phyloP scores from a whole-genome alignment of 371 early-diverging fungal genomes.

The Nematocida homosporus region DNA sequence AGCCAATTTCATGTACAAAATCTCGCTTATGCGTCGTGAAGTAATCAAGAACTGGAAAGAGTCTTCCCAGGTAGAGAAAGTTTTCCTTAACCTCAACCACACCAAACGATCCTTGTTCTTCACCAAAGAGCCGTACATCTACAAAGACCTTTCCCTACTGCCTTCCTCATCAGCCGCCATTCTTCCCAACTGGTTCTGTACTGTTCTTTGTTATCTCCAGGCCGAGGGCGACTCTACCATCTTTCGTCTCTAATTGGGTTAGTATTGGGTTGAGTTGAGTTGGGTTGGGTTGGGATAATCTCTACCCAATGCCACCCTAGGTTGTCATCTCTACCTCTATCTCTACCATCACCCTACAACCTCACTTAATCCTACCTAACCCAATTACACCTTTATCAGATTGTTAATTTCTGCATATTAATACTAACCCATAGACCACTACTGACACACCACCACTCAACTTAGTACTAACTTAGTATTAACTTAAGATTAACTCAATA shows the following conservation, averaged over 20 bases:
- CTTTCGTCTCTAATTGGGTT: slow-evolving; percentile 5
- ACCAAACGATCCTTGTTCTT: background rate
- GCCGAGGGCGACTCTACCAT: slow-evolving; percentile 21
- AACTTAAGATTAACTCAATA: too few species aligned
- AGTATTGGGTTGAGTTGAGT: background rate
- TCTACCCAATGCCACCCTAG: background rate
- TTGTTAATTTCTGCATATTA: too few species aligned
- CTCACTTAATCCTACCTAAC: too few species aligned
- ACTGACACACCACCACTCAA: too few species aligned
- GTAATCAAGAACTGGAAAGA: slow-evolving; percentile 43
- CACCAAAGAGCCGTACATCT: slow-evolving; percentile 16
- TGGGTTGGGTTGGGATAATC: background rate
- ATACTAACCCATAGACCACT: too few species aligned
- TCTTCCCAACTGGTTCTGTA: slow-evolving; percentile 47
- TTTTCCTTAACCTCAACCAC: background rate
- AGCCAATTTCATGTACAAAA: slow-evolving; percentile 2
- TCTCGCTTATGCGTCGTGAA: slow-evolving; percentile 11
- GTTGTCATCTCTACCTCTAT: background rate
- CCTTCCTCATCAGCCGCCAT: slow-evolving; percentile 18
- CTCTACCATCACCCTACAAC: too few species aligned
- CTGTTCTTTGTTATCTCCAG: slow-evolving; percentile 22
- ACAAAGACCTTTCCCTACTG: slow-evolving; percentile 55
- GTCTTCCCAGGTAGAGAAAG: slow-evolving; percentile 34
- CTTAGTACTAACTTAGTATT: too few species aligned
- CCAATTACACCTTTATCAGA: too few species aligned